Evolutionary conservation across 495 filamentous ascomycete species (phyloP).

Genomic region (Penicillium simplicissimum): DNA sequence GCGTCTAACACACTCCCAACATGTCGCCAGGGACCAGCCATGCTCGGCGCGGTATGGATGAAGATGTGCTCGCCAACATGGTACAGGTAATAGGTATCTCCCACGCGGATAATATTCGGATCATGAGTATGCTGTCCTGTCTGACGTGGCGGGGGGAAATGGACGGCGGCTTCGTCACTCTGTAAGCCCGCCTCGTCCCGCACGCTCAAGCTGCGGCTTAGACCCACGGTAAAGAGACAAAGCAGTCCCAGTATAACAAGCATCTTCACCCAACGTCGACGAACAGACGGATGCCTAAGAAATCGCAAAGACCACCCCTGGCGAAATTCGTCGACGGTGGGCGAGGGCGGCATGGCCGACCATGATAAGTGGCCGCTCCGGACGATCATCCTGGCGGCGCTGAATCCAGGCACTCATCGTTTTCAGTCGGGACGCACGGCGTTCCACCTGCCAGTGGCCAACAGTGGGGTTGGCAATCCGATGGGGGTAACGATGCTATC

Average conservation of each 20-base stretch:
- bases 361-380: constrained; percentile 30
- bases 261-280: constrained; percentile 33
- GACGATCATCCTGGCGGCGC: constrained; percentile 26
- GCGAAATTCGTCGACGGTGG: constrained; percentile 19
- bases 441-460: constrained; percentile 15
- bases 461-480: constrained; percentile 15
- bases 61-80: constrained; percentile 37
- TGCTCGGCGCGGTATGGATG: constrained; percentile 36
- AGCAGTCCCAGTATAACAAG: constrained; percentile 24
- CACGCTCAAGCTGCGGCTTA: constrained; percentile 17
- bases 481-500: constrained; percentile 17
- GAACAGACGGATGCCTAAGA: constrained; percentile 21
- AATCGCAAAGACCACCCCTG: constrained; percentile 22
- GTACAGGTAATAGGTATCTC: constrained; percentile 41
- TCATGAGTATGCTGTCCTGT: constrained; percentile 43
- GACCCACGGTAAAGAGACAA: constrained; percentile 23
- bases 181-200: constrained; percentile 3
- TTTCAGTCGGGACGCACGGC: constrained; percentile 28
- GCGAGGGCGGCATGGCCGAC: constrained; percentile 21
- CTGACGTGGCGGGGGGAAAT: constrained; percentile 32
- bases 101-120: constrained; percentile 39
- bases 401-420: constrained; percentile 30
- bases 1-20: constrained; percentile 37
- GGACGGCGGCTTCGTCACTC: constrained; percentile 13
- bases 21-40: constrained; percentile 46